Evolutionary conservation across 2,329 filamentous ascomycete species (phyloP).

Genomic region (Huntiella savannae): DNA sequence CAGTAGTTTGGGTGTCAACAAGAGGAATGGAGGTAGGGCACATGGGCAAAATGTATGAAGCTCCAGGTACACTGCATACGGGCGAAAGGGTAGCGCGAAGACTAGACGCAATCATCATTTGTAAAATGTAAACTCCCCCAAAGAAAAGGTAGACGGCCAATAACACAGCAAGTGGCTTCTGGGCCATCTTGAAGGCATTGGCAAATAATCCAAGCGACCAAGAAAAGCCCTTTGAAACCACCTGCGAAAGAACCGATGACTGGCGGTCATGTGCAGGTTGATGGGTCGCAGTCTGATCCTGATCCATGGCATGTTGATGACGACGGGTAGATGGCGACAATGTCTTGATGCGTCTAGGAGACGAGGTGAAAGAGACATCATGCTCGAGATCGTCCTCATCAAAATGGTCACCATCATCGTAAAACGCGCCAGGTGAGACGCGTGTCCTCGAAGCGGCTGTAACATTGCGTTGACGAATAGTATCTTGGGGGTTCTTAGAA

Average conservation of each 20-base stretch:
- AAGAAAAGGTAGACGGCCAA: conserved; percentile 42
- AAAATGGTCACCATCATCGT: conserved; percentile 1
- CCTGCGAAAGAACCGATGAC: conserved; percentile 19
- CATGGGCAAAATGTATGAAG: conserved; percentile 19
- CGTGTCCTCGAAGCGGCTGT: not conserved
- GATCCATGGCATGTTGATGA: too few species aligned
- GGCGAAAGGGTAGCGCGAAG: conserved; percentile 45
- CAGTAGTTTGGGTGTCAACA: conserved; percentile 14
- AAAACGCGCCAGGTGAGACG: not conserved
- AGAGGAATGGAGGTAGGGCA: conserved; percentile 14
- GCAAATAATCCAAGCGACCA: conserved; percentile 38
- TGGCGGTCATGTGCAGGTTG: conserved; percentile 16
- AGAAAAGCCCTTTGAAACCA: conserved; percentile 21
- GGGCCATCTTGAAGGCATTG: conserved; percentile 40
- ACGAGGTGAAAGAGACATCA: not conserved
- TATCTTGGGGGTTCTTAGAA: not conserved
- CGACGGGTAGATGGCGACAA: too few species aligned
- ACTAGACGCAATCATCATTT: conserved; percentile 43
- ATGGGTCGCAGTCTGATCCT: not conserved
- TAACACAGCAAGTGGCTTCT: conserved; percentile 42
- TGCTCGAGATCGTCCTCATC: not conserved
- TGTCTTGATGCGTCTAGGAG: not conserved
- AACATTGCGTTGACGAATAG: not conserved
- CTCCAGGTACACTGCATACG: conserved; percentile 50
- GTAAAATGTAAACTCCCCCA: conserved; percentile 37